A percentile compares a stretch with the other conserved stretches of the same genome.
phyloP scores from a whole-genome alignment of 1,284 basidiomycete genomes.

The Fomitiporia mediterranea region DNA sequence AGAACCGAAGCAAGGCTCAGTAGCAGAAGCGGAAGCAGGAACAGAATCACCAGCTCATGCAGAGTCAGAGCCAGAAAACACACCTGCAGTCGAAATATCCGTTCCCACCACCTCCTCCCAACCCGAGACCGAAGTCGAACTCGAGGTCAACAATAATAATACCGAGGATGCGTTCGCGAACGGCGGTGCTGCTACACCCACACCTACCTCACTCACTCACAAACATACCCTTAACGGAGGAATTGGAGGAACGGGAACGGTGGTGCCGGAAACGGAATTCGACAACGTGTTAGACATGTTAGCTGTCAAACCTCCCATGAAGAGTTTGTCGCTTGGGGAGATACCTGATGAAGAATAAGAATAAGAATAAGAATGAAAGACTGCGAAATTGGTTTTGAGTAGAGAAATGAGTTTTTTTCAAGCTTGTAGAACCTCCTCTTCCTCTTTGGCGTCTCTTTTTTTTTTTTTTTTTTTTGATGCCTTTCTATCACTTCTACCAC shows the following conservation, averaged over 20 bases:
- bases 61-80: neutral
- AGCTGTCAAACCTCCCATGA: constrained; percentile 4
- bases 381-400: neutral
- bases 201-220: neutral
- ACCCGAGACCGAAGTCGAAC: neutral
- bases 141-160: too few relatives aligned
- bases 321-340: constrained; percentile 5
- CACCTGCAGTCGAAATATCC: neutral
- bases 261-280: constrained; percentile 9
- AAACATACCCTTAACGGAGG: neutral
- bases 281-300: constrained; percentile 18
- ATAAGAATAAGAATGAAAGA: neutral
- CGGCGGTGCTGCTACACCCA: neutral
- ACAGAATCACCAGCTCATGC: neutral
- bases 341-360: constrained; percentile 20
- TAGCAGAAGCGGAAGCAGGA: too few relatives aligned
- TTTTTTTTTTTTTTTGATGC: neutral
- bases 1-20: too few relatives aligned
- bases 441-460: neutral
- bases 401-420: neutral
- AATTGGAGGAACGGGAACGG: neutral
- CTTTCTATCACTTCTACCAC: neutral
- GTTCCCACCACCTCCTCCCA: neutral
- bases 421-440: neutral
- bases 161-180: neutral